Conservation (phyloP, 352 stramenopile genomes). For the Globisporangium paddicum region DNA sequence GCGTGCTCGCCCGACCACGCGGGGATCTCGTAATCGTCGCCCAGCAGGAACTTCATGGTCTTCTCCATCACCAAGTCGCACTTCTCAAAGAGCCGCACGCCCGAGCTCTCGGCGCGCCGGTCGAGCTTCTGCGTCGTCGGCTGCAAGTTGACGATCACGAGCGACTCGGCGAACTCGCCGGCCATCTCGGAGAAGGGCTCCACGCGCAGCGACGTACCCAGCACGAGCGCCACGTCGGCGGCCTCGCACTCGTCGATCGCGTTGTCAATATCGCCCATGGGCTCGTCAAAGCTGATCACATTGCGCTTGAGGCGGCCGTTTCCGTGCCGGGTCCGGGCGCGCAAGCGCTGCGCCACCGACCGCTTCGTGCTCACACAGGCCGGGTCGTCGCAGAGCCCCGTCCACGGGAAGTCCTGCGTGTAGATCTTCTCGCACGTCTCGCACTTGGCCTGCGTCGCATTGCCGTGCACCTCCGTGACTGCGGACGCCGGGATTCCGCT, state of each 20-base stretch:
- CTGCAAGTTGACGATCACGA: slow-evolving; percentile 78
- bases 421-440: slow-evolving; percentile 87
- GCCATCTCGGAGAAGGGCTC: slow-evolving; percentile 83
- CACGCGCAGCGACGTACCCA: slow-evolving; percentile 71
- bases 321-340: slow-evolving; percentile 64
- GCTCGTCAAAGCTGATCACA: slow-evolving; percentile 79
- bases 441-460: slow-evolving; percentile 77
- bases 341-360: slow-evolving; percentile 48
- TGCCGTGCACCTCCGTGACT: slow-evolving; percentile 78
- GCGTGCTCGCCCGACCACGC: slow-evolving; percentile 55
- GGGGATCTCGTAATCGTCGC: slow-evolving; percentile 54
- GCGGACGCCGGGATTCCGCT: slow-evolving; percentile 51
- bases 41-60: slow-evolving; percentile 64
- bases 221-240: slow-evolving; percentile 68
- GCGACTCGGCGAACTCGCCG: slow-evolving; percentile 59
- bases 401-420: slow-evolving; percentile 59
- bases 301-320: slow-evolving; percentile 73
- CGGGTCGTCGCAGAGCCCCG: slow-evolving; percentile 56
- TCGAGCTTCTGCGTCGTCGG: slow-evolving; percentile 69
- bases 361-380: slow-evolving; percentile 67
- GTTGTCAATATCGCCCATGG: slow-evolving; percentile 69
- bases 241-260: slow-evolving; percentile 79
- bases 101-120: slow-evolving; percentile 53
- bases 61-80: slow-evolving; percentile 77
- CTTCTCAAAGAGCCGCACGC: slow-evolving; percentile 64